phyloP scores from a whole-genome alignment of 805 yeast species.

The Barnettozyma sucrosica region DNA sequence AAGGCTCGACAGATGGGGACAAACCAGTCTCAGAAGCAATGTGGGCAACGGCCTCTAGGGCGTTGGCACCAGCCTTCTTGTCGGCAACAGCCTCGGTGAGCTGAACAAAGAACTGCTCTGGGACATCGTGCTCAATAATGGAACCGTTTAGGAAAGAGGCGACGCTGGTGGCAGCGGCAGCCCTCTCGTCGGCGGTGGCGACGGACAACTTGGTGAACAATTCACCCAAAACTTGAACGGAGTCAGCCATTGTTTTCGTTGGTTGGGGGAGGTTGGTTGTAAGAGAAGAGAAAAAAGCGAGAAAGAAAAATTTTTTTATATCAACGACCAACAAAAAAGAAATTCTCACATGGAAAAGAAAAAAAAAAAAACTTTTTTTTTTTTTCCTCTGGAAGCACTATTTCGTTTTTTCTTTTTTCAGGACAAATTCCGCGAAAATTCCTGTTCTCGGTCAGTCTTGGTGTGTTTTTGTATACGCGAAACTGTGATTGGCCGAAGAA shows the following conservation, averaged over 20 bases:
- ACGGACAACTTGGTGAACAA: conserved; percentile 88
- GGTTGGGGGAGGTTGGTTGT: background rate
- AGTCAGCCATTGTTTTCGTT: conserved; percentile 35
- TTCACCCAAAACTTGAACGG: conserved; percentile 78
- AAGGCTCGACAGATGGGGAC: conserved; percentile 94
- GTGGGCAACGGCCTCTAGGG: conserved; percentile 77
- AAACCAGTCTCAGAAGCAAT: conserved; percentile 76
- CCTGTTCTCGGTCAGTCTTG: background rate
- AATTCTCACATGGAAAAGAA: conserved; percentile 4
- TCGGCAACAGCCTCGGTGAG: conserved; percentile 69
- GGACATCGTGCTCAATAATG: conserved; percentile 97
- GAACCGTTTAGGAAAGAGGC: conserved; percentile 93
- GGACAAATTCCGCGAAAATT: conserved; percentile 1
- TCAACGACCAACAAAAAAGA: conserved; percentile 6
- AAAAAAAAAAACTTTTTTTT: conserved; percentile 4
- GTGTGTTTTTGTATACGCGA: background rate
- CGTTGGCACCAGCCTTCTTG: conserved; percentile 80
- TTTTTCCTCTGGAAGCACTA: conserved; percentile 7
- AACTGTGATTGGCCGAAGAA: background rate
- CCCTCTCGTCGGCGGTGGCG: conserved; percentile 79
- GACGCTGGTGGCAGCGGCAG: conserved; percentile 81
- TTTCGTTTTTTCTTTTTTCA: conserved; percentile 3
- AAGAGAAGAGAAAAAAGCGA: conserved; percentile 4
- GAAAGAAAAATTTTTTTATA: conserved; percentile 18
- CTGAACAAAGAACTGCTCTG: conserved; percentile 77